Evolutionary conservation across 805 yeast genomes (phyloP).

Genomic region (Candida ovalis): DNA sequence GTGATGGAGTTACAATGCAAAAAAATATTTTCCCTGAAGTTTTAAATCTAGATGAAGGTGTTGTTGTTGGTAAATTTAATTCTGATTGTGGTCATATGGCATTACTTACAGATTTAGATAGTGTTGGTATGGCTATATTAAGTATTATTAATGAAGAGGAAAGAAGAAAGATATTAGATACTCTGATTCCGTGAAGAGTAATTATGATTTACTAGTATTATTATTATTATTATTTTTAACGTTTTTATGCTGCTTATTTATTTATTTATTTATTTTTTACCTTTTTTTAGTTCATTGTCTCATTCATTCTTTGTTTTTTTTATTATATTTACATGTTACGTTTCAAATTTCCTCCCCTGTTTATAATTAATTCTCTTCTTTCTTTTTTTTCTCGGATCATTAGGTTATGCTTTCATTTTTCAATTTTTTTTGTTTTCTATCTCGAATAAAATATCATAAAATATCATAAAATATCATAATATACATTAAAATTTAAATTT

Average conservation of each 20-base stretch:
- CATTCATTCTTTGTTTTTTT: neutral
- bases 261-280: neutral
- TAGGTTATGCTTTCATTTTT: no score
- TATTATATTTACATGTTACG: neutral
- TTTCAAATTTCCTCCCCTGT: neutral
- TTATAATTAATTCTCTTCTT: no score
- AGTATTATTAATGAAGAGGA: constrained; percentile 61
- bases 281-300: neutral
- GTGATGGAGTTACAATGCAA: constrained; percentile 90
- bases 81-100: constrained; percentile 75
- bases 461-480: no score
- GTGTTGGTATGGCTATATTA: constrained; percentile 66
- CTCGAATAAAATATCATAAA: no score
- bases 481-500: constrained; percentile 13
- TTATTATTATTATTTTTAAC: neutral
- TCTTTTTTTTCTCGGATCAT: no score
- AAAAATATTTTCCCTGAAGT: constrained; percentile 76
- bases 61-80: constrained; percentile 63
- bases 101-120: constrained; percentile 67
- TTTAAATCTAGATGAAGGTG: constrained; percentile 67
- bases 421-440: no score
- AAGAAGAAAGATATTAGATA: constrained; percentile 2
- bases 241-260: neutral
- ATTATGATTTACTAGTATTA: no score
- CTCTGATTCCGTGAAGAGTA: neutral